Conservation (phyloP, 306 rosid species). For the Pyrus communis region DNA sequence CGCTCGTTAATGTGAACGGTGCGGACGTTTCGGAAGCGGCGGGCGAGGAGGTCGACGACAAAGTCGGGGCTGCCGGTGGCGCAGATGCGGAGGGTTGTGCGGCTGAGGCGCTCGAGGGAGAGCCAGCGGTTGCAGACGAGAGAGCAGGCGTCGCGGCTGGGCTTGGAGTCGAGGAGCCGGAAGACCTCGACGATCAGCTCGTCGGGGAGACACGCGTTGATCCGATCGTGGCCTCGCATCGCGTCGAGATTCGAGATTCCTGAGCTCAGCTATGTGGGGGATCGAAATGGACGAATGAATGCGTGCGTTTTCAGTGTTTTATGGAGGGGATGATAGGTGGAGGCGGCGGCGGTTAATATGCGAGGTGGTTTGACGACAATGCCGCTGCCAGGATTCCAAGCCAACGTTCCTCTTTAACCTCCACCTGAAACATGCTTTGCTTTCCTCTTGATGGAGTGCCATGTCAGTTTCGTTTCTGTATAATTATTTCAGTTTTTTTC, state of each 20-base stretch:
- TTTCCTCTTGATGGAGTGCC: not conserved
- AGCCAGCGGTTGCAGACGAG: conserved; percentile 92
- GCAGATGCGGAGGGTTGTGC: conserved; percentile 64
- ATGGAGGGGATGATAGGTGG: conserved; percentile 1
- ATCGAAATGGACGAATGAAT: not conserved
- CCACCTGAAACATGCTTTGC: not conserved
- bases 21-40: conserved; percentile 59
- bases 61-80: conserved; percentile 74
- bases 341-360: conserved; percentile 7
- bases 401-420: not conserved
- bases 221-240: conserved; percentile 63
- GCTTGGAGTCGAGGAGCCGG: conserved; percentile 51
- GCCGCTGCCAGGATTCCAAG: conserved; percentile 4
- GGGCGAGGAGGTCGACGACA: conserved; percentile 44
- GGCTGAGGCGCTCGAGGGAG: conserved; percentile 69
- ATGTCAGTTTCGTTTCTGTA: not conserved
- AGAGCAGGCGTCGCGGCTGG: conserved; percentile 71
- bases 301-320: not conserved
- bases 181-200: conserved; percentile 75
- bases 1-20: conserved; percentile 74
- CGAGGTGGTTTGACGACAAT: not conserved
- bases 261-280: not conserved
- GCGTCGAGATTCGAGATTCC: not conserved
- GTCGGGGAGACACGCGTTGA: conserved; percentile 70
- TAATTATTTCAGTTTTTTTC: not conserved